Evolutionary conservation across 306 rosid genomes (phyloP).

Genomic region (Fagus sylvatica): DNA sequence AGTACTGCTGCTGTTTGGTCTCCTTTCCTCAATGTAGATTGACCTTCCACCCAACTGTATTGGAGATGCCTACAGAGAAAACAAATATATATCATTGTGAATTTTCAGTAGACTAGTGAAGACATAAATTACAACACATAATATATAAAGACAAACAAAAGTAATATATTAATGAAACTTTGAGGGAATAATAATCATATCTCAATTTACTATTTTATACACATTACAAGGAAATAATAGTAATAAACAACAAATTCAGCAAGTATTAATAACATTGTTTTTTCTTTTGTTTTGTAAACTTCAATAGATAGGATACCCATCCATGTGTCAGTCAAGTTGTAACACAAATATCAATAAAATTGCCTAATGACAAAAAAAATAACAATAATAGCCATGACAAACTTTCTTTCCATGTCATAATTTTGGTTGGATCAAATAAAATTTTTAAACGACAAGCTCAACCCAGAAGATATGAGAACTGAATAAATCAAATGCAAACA

Average conservation of each 20-base stretch:
- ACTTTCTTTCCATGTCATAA: background rate
- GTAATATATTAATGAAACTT: background rate
- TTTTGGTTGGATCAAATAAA: background rate
- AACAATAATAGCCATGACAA: background rate
- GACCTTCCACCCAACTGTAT: constrained; percentile 85
- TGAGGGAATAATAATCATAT: background rate
- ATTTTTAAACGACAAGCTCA: background rate
- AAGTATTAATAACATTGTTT: background rate
- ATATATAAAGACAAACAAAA: background rate
- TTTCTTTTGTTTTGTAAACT: background rate
- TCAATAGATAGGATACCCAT: background rate
- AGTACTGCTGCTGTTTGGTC: constrained; percentile 68
- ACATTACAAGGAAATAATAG: background rate
- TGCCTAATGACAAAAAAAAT: background rate
- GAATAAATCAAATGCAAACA: background rate
- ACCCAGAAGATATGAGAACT: background rate
- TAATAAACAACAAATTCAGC: background rate
- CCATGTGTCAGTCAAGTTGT: background rate
- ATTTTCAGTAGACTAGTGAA: background rate
- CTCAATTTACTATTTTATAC: background rate
- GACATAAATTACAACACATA: background rate
- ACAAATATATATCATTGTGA: background rate
- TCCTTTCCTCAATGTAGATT: constrained; percentile 86
- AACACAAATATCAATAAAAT: background rate
- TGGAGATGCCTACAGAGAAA: constrained; percentile 77